These are phyloP conservation scores for Petunia hybrid DNA, from an alignment of 305 asterid species.

Conservation along the genomic window DNA sequence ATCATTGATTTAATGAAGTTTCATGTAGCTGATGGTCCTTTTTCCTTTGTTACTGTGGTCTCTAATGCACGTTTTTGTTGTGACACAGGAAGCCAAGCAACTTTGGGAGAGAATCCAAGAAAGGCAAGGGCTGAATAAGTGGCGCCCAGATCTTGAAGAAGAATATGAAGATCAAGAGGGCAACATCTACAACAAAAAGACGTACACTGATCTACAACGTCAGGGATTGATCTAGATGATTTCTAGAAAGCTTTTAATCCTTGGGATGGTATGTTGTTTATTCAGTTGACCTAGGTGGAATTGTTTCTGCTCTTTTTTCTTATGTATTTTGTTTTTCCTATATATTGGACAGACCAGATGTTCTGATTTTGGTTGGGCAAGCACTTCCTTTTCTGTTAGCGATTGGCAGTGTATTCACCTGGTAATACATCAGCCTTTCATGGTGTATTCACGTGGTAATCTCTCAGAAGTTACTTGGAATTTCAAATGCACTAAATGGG, in stretches of 20 bases:
- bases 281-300: background rate
- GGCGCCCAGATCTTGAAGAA: slow-evolving; percentile 99
- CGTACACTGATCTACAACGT: slow-evolving; percentile 92
- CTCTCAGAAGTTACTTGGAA: no score
- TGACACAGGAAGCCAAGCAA: slow-evolving; percentile 82
- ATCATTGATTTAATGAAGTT: no score
- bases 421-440: background rate
- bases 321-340: background rate
- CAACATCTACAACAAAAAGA: slow-evolving; percentile 96
- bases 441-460: no score
- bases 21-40: background rate
- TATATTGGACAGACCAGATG: slow-evolving; percentile 4
- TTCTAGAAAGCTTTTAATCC: background rate
- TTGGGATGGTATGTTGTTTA: background rate
- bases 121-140: slow-evolving; percentile 84
- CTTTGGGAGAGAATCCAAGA: slow-evolving; percentile 97
- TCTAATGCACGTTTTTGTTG: slow-evolving; percentile 24
- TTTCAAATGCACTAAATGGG: background rate
- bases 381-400: slow-evolving; percentile 16
- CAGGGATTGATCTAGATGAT: slow-evolving; percentile 81
- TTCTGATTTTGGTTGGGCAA: slow-evolving; percentile 15
- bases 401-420: background rate
- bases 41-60: background rate
- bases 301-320: background rate
- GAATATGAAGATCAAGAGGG: slow-evolving; percentile 98